Conservation (phyloP, 2,329 filamentous ascomycete species). For the Hypoxylon sp. region DNA sequence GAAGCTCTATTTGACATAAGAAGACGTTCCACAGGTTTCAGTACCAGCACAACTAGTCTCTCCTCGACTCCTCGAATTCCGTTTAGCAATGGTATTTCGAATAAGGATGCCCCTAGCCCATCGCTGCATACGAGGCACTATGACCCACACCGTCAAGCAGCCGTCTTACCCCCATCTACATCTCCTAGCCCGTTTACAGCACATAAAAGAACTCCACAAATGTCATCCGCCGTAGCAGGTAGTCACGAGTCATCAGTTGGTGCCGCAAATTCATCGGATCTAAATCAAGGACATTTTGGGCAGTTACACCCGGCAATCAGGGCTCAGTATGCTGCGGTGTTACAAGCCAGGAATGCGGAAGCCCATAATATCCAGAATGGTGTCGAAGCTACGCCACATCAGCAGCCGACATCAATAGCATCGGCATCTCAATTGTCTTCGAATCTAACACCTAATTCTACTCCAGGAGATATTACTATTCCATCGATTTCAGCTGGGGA, state of each 20-base stretch:
- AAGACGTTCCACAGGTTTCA: constrained; percentile 46
- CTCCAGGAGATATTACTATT: constrained; percentile 18
- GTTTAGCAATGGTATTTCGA: constrained; percentile 27
- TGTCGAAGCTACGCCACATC: constrained; percentile 1
- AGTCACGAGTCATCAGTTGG: constrained; percentile 16
- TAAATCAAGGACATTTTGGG: constrained; percentile 30
- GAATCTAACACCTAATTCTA: constrained; percentile 22
- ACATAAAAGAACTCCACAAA: constrained; percentile 21
- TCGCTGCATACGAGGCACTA: not conserved
- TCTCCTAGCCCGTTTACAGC: constrained; percentile 17
- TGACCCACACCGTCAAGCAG: constrained; percentile 8
- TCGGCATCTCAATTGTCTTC: constrained; percentile 13
- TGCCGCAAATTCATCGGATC: constrained; percentile 33
- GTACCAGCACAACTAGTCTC: constrained; percentile 24
- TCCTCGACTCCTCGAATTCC: constrained; percentile 40
- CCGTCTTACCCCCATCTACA: constrained; percentile 2
- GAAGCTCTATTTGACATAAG: constrained; percentile 56
- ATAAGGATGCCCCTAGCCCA: constrained; percentile 14
- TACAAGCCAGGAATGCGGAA: constrained; percentile 48
- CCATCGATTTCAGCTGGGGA: not conserved
- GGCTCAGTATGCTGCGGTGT: constrained; percentile 52
- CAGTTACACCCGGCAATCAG: constrained; percentile 54
- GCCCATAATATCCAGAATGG: constrained; percentile 21
- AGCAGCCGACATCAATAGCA: constrained; percentile 4
- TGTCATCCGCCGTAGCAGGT: constrained; percentile 13